Base-by-base conservation (phyloP, 495 filamentous ascomycete species). In the Xylaria telfairii region DNA sequence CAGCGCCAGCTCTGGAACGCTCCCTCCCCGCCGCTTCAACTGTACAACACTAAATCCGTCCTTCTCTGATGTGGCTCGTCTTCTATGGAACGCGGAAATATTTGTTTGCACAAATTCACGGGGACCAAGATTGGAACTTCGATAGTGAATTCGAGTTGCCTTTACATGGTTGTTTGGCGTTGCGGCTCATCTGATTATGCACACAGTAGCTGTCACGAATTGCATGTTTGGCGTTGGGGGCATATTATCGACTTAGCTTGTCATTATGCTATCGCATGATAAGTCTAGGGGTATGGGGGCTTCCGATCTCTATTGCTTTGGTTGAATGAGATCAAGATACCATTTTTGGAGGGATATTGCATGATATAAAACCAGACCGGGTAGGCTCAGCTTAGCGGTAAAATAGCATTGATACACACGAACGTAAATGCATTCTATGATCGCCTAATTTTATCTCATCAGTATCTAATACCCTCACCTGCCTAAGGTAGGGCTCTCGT, bases 161-260 rank as follows among this genome's bases (percentile, higher is more conserved):
- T 32, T 28, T 26, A 24, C 30, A 42, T n/a, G 21, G 19, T 42
- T 53, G 21, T 69, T 37, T 15, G 56, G 67, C 67, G 46, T 69
- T 63, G 6, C 44, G 46, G 32, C 46, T 62, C 1, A 42, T 47
- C 28, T 26, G 41, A 1, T 42, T 28, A 37, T 49, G 63, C 19
- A 41, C 15, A 54, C 49, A 12, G 28, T 46, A 21, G 6, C 28
- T 42, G 42, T 37, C 54, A 49, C 34, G 21, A 46, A 68, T 41
- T 46, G 53, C 39, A 44, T 57, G n/a, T 69, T 21, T 6, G 67
- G 54, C 41, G 67, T 69, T 61, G 12, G 56, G 24, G 56, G 28
- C 56, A 30, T 46, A 60, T 67, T 37, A 67, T 67, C 34, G 51
- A 44, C 10, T n/a, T 67, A 13, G 42, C n/a, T 39, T 24, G 34